phyloP scores from a whole-genome alignment of 139 green algal genomes.

The Medakamo hakoo region DNA sequence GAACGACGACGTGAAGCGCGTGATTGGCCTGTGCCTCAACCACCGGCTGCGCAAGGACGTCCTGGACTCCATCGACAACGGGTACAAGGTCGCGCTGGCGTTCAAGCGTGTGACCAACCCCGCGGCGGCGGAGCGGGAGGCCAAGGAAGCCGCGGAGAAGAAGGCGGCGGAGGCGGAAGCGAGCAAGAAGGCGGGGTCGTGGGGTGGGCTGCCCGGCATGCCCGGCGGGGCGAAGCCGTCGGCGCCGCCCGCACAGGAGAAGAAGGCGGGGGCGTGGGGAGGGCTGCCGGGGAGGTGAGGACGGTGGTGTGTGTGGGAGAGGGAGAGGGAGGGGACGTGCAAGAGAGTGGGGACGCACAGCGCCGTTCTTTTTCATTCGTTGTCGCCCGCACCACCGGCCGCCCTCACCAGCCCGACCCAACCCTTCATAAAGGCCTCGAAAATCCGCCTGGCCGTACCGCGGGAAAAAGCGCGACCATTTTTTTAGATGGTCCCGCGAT shows the following conservation, averaged over 20 bases:
- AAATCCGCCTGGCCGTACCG: no score
- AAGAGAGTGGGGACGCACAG: no score
- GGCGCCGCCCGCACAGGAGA: no score
- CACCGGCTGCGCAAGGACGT: constrained; percentile 86
- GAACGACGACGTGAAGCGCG: constrained; percentile 47
- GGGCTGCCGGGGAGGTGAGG: constrained; percentile 15
- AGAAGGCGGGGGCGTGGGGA: constrained; percentile 21
- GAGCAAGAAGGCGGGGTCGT: neutral
- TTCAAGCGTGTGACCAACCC: constrained; percentile 13
- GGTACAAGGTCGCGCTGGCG: constrained; percentile 58
- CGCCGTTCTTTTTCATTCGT: no score
- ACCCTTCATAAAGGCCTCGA: no score
- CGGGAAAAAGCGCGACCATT: no score
- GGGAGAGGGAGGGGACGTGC: no score
- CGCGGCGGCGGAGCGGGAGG: constrained; percentile 3
- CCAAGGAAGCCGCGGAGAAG: constrained; percentile 10
- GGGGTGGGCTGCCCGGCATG: neutral
- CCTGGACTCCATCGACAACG: constrained; percentile 75
- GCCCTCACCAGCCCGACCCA: no score
- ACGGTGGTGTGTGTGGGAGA: no score
- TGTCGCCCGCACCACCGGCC: no score
- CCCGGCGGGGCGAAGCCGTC: no score
- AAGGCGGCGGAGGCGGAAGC: neutral
- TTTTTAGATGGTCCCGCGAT: no score
- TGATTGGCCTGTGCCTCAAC: constrained; percentile 66